Evolutionary conservation across 2,329 filamentous ascomycete species (phyloP).

Genomic region (Pseudodiploospora longispora): DNA sequence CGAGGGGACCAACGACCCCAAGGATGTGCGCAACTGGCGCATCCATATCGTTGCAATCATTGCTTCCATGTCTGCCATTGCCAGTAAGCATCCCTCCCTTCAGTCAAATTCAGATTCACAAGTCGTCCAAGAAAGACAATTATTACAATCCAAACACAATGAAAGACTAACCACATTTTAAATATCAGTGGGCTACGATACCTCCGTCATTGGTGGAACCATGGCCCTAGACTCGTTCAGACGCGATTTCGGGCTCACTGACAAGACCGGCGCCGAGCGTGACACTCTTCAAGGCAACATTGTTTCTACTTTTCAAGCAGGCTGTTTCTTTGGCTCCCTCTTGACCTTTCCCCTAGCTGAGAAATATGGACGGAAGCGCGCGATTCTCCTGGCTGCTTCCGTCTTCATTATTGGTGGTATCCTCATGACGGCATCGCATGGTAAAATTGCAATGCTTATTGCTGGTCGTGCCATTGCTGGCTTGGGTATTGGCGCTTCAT

Average conservation of each 20-base stretch:
- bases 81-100: constrained; percentile 10
- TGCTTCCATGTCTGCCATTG: constrained; percentile 19
- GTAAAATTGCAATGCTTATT: constrained; percentile 31
- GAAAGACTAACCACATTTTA: too few relatives aligned
- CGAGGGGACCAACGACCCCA: constrained; percentile 4
- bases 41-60: constrained; percentile 19
- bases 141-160: too few relatives aligned
- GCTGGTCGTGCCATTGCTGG: constrained; percentile 43
- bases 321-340: constrained; percentile 32
- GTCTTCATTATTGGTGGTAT: constrained; percentile 32
- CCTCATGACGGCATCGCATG: constrained; percentile 25
- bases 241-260: too few relatives aligned
- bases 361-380: constrained; percentile 36
- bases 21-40: constrained; percentile 19
- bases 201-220: too few relatives aligned
- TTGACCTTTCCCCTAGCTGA: constrained; percentile 39
- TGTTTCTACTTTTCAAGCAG: constrained; percentile 30
- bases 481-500: constrained; percentile 42
- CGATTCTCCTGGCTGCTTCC: constrained; percentile 34
- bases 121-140: too few relatives aligned
- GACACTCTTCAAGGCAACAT: constrained; percentile 19
- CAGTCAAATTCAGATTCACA: too few relatives aligned
- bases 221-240: too few relatives aligned
- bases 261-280: too few relatives aligned
- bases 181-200: too few relatives aligned